Evolutionary conservation across 1,284 basidiomycete genomes (phyloP), one percentile per base, ranked within the genome.

Genomic region (Schizopora paradoxa): DNA sequence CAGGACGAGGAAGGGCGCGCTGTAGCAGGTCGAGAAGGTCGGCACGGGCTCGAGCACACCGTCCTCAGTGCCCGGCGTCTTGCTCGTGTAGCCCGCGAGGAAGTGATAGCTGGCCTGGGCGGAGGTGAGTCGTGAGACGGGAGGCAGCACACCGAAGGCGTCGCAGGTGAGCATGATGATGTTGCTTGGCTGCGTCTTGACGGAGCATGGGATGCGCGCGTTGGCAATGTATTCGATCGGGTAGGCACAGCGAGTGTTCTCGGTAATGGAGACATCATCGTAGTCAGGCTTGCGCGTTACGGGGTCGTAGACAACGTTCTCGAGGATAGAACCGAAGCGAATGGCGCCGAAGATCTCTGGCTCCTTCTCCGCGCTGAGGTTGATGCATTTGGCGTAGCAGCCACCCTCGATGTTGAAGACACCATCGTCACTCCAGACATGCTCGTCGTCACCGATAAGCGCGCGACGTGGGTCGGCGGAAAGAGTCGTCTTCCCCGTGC

Each of bases 341-440:
- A 99, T 95, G 54, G 95, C 96, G 63, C 84, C 86, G 79, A 70
- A 96, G 66, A 99, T 99, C 67, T 98, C 96, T 50, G 95, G 95
- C 68, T 99, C 95, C 76, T 90, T 98, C 70, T 96, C 91, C 16
- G 83, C 83, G 39, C 89, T 91, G 56, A 99, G 84, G 73, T 96
- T 96, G 73, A 99, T 90, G 67, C 83, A 88, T 76, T 99, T 99
- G 69, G 95, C 95, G 67, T 99, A 99, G 73, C 95, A 99, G 48
- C 96, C 95, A 58, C 95, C 95, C 66, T 99, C 95, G 60, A 99
- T 99, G 80, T 99, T 99, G 84, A 99, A 99, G 52, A 99, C 95
- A 66, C 95, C 96, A 18, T 77, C 82, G 68, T 96, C 93, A 25
- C 91, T 92, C 94, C 93, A 97, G 61, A 97, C 94, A 66, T 97